Base-by-base conservation (phyloP, 2,329 filamentous ascomycete species). In the Verticillium dahliae region DNA sequence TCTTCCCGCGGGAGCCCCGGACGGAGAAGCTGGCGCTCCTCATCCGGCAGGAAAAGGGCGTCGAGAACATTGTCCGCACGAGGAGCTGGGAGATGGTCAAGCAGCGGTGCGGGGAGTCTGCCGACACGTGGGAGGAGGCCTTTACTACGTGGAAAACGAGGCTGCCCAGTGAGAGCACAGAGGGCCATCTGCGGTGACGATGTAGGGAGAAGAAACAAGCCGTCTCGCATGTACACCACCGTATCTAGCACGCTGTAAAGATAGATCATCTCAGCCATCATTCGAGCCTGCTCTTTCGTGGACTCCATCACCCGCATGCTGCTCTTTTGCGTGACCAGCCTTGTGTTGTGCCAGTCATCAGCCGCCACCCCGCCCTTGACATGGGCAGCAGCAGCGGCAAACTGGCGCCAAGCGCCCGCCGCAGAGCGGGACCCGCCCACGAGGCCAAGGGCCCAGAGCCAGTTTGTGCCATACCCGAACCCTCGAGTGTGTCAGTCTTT, bases 61-160 rank as follows among this genome's bases (percentile, higher is more conserved):
- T 96, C 15, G 91, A 96, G 76, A 82, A 80, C 61, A 95, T 96
- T 60, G 85, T 99, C 59, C 83, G 95, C 66, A 82, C 84, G 58
- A 84, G 92, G 72, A 96, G 90, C 1, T 98, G 95, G 94, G 81
- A 82, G 0, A 73, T 96, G 33, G 82, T 97, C 3, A 83, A 81
- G 50, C 90, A 93, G 70, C 82, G 92, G 67, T 98, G 95, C 72
- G 84, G 80, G 10, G 83, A 81, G 57, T 76, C 79, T 45, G 79
- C 78, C 1, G 76, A 79, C 52, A 81, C 78, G 15, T 91, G 88
- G 82, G 87, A 92, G 69, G 80, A 83, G 62, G 88, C 86, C 1
- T 71, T 91, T 56, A 81, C 84, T 65, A 75, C 74, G 41, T 92
- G 90, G 90, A 78, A 81, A 66, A 79, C 18, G 22, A 15, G 39